These are phyloP conservation scores for Russula olivacea DNA, from an alignment of 768 basidiomycete genomes.

Conservation along the genomic window DNA sequence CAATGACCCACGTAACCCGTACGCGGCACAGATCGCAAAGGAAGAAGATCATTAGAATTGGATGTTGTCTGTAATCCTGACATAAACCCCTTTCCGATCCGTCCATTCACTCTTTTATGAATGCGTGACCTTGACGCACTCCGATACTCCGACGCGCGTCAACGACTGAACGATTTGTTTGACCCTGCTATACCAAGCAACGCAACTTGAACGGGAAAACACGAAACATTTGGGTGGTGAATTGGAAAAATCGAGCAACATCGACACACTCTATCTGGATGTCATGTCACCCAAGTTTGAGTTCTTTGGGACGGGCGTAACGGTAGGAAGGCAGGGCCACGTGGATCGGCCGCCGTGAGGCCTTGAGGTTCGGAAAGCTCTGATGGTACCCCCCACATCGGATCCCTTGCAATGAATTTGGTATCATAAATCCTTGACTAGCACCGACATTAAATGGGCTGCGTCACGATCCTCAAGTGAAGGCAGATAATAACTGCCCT, in stretches of 20 bases:
- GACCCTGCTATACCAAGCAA: neutral
- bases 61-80: conserved; percentile 7
- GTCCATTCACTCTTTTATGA: neutral
- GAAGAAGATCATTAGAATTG: conserved; percentile 39
- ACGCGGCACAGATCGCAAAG: conserved; percentile 69
- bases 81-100: conserved; percentile 9
- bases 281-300: neutral
- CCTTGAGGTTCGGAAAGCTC: neutral
- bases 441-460: neutral
- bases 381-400: neutral
- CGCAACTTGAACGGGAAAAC: neutral
- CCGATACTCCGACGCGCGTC: neutral
- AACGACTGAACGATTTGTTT: neutral
- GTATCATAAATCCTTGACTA: neutral
- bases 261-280: conserved; percentile 6
- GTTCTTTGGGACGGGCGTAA: neutral
- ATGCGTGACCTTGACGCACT: neutral
- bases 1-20: conserved; percentile 78
- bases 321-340: neutral
- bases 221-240: neutral
- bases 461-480: neutral
- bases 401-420: neutral
- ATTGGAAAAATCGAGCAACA: neutral
- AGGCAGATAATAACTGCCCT: neutral
- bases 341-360: neutral